A percentile compares a stretch with the other conserved stretches of the same genome.
Evolutionary conservation across 257 asterid genomes (phyloP).

Genomic region (Vinca minor): DNA sequence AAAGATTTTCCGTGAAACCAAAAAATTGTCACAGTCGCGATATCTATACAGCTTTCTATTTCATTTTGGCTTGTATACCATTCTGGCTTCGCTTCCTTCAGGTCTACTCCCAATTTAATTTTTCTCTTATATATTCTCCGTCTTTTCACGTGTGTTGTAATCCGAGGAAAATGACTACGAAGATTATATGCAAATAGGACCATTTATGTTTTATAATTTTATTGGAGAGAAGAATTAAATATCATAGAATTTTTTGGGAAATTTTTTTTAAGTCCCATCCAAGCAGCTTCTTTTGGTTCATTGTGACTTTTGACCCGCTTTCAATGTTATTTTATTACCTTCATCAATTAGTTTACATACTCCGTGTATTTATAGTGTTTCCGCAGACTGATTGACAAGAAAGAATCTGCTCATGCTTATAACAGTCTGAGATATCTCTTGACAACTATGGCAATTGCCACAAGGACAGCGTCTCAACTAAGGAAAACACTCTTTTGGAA

Average conservation of each 20-base stretch:
- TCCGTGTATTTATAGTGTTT: conserved; percentile 46
- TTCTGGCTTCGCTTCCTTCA: conserved; percentile 82
- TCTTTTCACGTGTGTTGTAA: not conserved
- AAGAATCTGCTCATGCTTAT: conserved; percentile 40
- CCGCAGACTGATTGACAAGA: conserved; percentile 68
- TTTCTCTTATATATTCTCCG: not conserved
- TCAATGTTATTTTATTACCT: not conserved
- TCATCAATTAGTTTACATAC: not conserved
- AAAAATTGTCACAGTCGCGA: conserved; percentile 37
- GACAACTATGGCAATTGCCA: conserved; percentile 63
- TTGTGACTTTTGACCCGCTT: not conserved
- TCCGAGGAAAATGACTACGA: not conserved
- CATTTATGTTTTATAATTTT: too few species aligned
- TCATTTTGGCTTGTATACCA: conserved; percentile 61
- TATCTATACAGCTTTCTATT: conserved; percentile 55
- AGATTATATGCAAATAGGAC: not conserved
- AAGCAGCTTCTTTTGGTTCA: too few species aligned
- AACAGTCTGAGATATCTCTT: conserved; percentile 66
- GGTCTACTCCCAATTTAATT: conserved; percentile 27
- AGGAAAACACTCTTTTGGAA: conserved; percentile 45
- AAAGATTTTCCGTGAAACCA: conserved; percentile 25
- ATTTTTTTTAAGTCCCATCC: not conserved
- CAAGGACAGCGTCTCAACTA: conserved; percentile 60
- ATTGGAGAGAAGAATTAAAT: too few species aligned
- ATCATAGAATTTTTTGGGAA: too few species aligned